phyloP scores from a whole-genome alignment of 768 basidiomycete genomes.

The Suillus ampliporus region DNA sequence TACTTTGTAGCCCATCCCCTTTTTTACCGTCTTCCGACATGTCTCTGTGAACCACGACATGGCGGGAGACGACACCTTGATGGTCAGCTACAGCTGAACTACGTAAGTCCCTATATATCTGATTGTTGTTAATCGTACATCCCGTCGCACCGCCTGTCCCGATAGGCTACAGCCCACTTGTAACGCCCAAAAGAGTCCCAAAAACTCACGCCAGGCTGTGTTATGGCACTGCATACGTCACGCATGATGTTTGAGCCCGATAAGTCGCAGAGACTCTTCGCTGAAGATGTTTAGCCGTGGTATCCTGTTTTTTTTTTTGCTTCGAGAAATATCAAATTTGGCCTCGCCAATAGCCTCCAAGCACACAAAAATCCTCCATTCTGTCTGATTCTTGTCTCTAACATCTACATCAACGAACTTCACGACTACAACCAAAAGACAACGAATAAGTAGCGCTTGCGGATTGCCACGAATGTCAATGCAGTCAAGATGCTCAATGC shows the following conservation, averaged over 20 bases:
- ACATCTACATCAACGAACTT: background rate
- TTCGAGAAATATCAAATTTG: no score
- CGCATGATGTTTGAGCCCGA: background rate
- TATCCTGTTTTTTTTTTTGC: no score
- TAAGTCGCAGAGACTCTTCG: background rate
- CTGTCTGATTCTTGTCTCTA: no score
- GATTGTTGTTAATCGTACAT: background rate
- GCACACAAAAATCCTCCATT: no score
- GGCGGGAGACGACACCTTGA: background rate
- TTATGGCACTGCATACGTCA: no score
- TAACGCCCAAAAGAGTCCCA: no score
- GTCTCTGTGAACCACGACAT: background rate
- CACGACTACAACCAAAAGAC: background rate
- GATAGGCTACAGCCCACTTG: no score
- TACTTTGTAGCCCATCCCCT: background rate
- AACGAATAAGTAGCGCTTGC: no score
- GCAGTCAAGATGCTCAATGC: no score
- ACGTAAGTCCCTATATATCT: background rate
- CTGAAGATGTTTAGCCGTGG: background rate
- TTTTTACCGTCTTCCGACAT: background rate
- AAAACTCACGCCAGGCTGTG: background rate
- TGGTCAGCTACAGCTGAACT: background rate
- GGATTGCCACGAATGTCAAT: background rate
- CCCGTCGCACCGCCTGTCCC: background rate
- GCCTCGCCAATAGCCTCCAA: no score